Conservation (phyloP, 306 rosid genomes). For the Pterocarpus santalinus region DNA sequence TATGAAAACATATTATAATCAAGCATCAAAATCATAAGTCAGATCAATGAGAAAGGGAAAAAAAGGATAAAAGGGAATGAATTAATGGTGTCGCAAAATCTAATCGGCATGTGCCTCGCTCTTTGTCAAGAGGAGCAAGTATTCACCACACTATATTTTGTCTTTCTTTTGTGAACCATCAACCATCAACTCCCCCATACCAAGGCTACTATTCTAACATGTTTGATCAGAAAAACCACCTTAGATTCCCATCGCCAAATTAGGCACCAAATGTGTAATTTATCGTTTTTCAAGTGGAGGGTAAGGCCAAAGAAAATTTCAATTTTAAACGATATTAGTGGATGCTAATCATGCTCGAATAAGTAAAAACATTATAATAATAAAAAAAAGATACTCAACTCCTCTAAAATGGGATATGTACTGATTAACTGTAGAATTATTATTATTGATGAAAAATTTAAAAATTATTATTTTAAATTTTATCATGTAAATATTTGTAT, state of each 20-base stretch:
- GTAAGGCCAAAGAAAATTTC: neutral
- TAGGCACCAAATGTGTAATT: neutral
- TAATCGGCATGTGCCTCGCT: slow-evolving; percentile 61
- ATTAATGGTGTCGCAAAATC: slow-evolving; percentile 17
- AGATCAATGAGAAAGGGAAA: neutral
- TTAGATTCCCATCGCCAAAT: neutral
- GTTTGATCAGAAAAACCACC: no score
- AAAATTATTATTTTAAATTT: no score
- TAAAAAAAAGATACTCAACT: no score
- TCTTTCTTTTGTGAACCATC: slow-evolving; percentile 44
- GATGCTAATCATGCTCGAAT: no score
- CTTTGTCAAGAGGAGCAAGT: slow-evolving; percentile 61
- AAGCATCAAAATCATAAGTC: neutral
- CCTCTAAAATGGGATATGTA: no score
- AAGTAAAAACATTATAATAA: no score
- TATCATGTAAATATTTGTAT: no score
- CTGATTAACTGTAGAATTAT: no score
- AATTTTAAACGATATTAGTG: neutral
- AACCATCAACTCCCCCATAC: neutral
- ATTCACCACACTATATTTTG: slow-evolving; percentile 47
- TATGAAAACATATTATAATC: neutral
- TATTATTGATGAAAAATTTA: no score
- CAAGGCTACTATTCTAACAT: neutral
- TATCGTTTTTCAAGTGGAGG: neutral
- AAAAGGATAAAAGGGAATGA: slow-evolving; percentile 4